Percentiles rank a stretch among this genome's conserved stretches.
phyloP scores from a whole-genome alignment of 108 stramenopile species.

The Pseudonitzschia delicatissima region DNA sequence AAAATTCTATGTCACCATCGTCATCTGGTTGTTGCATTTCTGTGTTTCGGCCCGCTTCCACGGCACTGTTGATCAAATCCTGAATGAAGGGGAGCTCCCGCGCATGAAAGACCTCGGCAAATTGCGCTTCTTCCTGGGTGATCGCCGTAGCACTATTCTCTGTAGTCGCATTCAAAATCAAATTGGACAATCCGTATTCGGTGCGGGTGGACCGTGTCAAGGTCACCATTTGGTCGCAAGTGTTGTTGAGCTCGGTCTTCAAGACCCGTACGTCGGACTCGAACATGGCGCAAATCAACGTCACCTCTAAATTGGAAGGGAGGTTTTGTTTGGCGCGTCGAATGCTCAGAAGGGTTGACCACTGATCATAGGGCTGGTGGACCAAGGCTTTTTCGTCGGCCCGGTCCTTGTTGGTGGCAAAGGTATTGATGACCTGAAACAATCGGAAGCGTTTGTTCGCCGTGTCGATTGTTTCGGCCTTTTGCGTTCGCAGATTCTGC shows the following conservation, averaged over 20 bases:
- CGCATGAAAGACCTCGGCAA: neutral
- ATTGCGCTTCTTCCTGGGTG: neutral
- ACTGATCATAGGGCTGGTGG: slow-evolving; percentile 7
- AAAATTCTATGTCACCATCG: neutral
- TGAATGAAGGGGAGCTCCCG: slow-evolving; percentile 12
- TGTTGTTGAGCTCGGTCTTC: neutral
- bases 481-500: no score
- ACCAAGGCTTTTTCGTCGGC: neutral
- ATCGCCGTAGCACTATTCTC: no score
- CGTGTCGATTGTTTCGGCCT: no score
- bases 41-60: neutral
- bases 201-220: slow-evolving; percentile 12
- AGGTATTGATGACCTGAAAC: slow-evolving; percentile 2
- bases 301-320: neutral
- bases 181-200: neutral
- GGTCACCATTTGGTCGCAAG: slow-evolving; percentile 1
- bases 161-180: neutral
- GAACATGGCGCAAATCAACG: slow-evolving; percentile 15
- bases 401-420: neutral
- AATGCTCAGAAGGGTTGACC: slow-evolving; percentile 15
- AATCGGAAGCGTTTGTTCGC: neutral
- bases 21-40: neutral
- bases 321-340: slow-evolving; percentile 1
- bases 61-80: slow-evolving; percentile 10
- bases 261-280: neutral